Conservation (phyloP, 108 stramenopile genomes). For the Nitzschia sp. region DNA sequence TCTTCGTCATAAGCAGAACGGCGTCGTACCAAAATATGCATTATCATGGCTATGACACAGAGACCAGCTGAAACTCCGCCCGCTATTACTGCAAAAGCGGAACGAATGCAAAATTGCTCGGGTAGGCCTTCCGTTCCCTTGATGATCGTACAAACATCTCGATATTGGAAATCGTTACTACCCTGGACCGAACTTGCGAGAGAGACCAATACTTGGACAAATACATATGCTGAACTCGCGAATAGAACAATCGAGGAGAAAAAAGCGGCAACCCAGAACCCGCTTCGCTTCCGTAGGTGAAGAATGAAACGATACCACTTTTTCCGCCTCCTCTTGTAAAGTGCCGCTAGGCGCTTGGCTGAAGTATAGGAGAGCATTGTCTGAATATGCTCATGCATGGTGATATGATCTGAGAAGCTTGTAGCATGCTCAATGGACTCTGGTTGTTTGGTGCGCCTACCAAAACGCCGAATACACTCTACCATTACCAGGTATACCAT, state of each 20-base stretch:
- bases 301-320: constrained; percentile 28
- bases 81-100: constrained; percentile 21
- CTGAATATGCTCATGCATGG: constrained; percentile 20
- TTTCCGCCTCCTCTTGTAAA: constrained; percentile 28
- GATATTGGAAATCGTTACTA: background rate
- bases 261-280: constrained; percentile 44
- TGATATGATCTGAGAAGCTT: constrained; percentile 9
- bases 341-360: constrained; percentile 5
- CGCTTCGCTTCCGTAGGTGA: constrained; percentile 35
- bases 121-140: constrained; percentile 8
- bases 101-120: constrained; percentile 29
- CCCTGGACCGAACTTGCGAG: background rate
- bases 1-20: constrained; percentile 1
- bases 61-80: constrained; percentile 26
- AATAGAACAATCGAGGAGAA: constrained; percentile 31
- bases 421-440: background rate
- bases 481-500: constrained; percentile 33
- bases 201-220: constrained; percentile 30
- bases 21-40: constrained; percentile 17
- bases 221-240: constrained; percentile 31
- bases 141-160: constrained; percentile 24
- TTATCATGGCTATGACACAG: constrained; percentile 30
- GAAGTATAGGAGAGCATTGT: constrained; percentile 24
- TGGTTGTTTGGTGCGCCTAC: background rate
- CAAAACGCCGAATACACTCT: constrained; percentile 19